Conservation (phyloP, 176 grass and related monocot genomes). For the Leersia perrieri region DNA sequence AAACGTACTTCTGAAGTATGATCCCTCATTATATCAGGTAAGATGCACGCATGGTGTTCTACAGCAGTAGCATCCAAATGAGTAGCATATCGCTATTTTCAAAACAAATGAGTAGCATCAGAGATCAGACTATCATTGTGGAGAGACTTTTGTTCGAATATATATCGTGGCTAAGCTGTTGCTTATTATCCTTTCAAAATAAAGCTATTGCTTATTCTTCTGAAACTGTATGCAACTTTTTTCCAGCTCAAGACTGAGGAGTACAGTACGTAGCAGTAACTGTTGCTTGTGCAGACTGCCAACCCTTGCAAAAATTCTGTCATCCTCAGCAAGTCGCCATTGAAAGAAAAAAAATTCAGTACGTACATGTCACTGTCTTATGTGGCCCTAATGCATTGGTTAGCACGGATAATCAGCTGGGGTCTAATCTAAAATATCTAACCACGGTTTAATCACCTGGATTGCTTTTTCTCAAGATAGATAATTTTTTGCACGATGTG, state of each 20-base stretch:
- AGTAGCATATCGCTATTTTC: not conserved
- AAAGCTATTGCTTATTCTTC: not conserved
- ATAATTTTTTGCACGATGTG: not conserved
- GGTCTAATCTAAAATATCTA: not conserved
- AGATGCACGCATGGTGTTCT: not conserved
- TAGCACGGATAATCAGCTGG: not conserved
- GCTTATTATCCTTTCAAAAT: too few relatives aligned
- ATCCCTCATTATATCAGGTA: not conserved
- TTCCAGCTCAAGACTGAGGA: not conserved
- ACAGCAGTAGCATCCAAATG: not conserved
- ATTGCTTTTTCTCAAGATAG: not conserved
- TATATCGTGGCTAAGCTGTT: not conserved
- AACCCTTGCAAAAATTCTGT: not conserved
- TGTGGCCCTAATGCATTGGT: not conserved
- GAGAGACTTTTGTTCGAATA: not conserved
- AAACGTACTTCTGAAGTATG: not conserved
- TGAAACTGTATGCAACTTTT: not conserved
- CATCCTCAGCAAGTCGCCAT: not conserved
- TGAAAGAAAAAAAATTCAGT: not conserved
- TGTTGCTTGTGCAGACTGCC: constrained; percentile 11
- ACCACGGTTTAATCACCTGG: not conserved
- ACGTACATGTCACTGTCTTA: not conserved
- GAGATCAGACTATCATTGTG: not conserved
- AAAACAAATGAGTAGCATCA: not conserved
- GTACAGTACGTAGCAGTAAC: not conserved